A percentile compares a stretch with the other conserved stretches of the same genome.
phyloP scores from a whole-genome alignment of 2,329 filamentous ascomycete genomes.

The Xylariales sp. region DNA sequence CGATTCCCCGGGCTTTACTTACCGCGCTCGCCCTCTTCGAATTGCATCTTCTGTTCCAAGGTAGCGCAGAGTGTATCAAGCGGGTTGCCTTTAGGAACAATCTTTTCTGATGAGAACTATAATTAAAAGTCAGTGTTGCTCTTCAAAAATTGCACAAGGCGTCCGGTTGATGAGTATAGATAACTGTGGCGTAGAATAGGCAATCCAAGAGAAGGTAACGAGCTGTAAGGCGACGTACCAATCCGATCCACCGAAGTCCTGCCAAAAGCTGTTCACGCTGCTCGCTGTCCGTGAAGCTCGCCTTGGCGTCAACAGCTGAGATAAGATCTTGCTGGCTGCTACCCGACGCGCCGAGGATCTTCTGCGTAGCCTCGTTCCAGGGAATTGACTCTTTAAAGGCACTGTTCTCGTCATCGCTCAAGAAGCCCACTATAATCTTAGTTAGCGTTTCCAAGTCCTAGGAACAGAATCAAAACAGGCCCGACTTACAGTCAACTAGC shows the following conservation, averaged over 20 bases:
- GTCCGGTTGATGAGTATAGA: not conserved
- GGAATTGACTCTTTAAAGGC: slow-evolving; percentile 74
- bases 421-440: slow-evolving; percentile 74
- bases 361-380: slow-evolving; percentile 88
- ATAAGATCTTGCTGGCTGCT: slow-evolving; percentile 75
- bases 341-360: slow-evolving; percentile 75
- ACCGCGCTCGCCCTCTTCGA: slow-evolving; percentile 75
- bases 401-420: slow-evolving; percentile 75
- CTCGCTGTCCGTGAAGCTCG: slow-evolving; percentile 74
- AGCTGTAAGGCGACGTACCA: slow-evolving; percentile 27
- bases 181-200: too few relatives aligned
- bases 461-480: not conserved
- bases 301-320: slow-evolving; percentile 79
- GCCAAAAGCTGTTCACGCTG: slow-evolving; percentile 76
- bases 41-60: slow-evolving; percentile 93
- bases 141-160: not conserved
- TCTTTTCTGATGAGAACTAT: slow-evolving; percentile 30
- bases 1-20: not conserved
- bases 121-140: slow-evolving; percentile 45
- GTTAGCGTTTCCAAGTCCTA: not conserved
- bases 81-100: slow-evolving; percentile 70
- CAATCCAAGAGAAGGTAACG: too few relatives aligned
- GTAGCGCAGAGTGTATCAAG: slow-evolving; percentile 92
- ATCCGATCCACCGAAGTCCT: slow-evolving; percentile 73
- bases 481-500: slow-evolving; percentile 73